These are phyloP conservation scores for Penicillium italicum DNA, from an alignment of 2,329 filamentous ascomycete species.

Conservation along the genomic window DNA sequence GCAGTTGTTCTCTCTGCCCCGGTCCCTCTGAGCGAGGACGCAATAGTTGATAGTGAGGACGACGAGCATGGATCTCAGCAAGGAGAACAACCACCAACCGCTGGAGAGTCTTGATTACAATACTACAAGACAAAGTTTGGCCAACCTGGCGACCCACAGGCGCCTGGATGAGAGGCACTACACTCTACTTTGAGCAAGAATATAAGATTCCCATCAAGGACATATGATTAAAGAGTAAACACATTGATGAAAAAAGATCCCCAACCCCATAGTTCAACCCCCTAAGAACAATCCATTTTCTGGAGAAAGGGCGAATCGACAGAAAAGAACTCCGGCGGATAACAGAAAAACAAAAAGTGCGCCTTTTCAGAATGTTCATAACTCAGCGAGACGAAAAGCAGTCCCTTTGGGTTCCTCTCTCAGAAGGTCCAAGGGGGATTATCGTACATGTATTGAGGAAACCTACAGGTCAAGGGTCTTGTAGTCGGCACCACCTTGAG, in stretches of 20 bases:
- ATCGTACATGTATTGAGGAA: conserved; percentile 24
- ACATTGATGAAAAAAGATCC: conserved; percentile 16
- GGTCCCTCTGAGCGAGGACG: neutral
- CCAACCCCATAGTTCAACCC: conserved; percentile 9
- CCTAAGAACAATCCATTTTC: conserved; percentile 11
- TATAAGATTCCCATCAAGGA: conserved; percentile 14
- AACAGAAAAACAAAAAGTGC: conserved; percentile 22
- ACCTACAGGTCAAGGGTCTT: conserved; percentile 43
- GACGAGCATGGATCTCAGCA: neutral
- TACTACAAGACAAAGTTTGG: neutral
- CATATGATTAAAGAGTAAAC: conserved; percentile 24
- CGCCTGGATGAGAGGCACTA: neutral
- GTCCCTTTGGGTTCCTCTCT: conserved; percentile 9
- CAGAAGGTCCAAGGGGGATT: conserved; percentile 19
- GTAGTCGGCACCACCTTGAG: conserved; percentile 40
- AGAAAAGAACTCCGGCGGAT: conserved; percentile 23
- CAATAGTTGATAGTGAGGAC: neutral
- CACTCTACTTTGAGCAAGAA: neutral
- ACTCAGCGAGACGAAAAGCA: conserved; percentile 16
- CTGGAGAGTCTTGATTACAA: neutral
- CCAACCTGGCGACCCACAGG: neutral
- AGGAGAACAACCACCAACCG: neutral
- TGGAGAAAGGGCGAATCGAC: conserved; percentile 15
- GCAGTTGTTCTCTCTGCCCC: neutral
- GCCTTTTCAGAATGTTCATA: conserved; percentile 32